A percentile compares a stretch with the other conserved stretches of the same genome.
Evolutionary conservation across 2,329 filamentous ascomycete genomes (phyloP).

Genomic region (Berkeleyomyces basicola): DNA sequence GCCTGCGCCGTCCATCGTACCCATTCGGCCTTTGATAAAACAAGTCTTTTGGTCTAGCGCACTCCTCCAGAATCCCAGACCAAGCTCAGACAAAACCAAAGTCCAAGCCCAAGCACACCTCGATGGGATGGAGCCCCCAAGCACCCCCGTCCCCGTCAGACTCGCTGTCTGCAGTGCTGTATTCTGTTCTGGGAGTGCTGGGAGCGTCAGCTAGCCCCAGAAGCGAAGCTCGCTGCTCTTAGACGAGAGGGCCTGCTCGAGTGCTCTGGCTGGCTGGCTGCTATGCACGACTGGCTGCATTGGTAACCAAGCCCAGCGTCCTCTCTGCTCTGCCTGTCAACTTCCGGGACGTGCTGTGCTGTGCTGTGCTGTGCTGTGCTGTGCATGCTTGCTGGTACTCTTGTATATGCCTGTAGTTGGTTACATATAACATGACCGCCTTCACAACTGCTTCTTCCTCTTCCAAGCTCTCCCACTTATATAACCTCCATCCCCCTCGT

Average conservation of each 20-base stretch:
- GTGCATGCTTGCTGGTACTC: background rate
- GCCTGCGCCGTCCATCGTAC: background rate
- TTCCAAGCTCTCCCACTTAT: slow-evolving; percentile 1
- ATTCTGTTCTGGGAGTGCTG: background rate
- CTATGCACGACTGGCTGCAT: background rate
- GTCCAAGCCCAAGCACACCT: slow-evolving; percentile 1
- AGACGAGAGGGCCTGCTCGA: background rate
- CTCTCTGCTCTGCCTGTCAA: no score
- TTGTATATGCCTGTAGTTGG: background rate
- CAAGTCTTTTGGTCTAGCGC: slow-evolving; percentile 7
- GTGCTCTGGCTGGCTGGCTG: background rate
- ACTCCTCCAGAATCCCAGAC: slow-evolving; percentile 10
- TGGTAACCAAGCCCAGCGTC: background rate
- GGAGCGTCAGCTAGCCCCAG: background rate
- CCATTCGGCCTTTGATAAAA: slow-evolving; percentile 8
- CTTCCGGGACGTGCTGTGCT: background rate
- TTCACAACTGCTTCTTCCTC: slow-evolving; percentile 5
- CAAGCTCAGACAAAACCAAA: slow-evolving; percentile 8
- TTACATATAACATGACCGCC: slow-evolving; percentile 9
- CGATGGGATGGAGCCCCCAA: background rate
- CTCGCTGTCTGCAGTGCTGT: background rate
- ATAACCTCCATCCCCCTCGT: slow-evolving; percentile 6
- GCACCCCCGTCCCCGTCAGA: background rate
- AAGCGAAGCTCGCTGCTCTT: background rate
- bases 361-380: background rate